A percentile compares a stretch with the other conserved stretches of the same genome.
phyloP scores from a whole-genome alignment of 441 rosid genomes.

The Populus trichocarpa region DNA sequence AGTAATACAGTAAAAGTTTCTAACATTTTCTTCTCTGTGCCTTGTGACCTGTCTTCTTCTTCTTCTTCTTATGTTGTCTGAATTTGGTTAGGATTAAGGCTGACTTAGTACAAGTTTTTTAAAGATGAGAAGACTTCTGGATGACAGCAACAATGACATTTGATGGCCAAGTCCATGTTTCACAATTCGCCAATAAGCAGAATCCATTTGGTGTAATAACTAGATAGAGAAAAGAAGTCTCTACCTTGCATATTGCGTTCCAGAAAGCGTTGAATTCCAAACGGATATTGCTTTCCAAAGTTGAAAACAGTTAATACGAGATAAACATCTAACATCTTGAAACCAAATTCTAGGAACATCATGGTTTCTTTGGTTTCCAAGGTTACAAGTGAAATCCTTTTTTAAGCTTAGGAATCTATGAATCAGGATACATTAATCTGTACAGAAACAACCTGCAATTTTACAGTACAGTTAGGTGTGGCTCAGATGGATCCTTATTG shows the following conservation, averaged over 20 bases:
- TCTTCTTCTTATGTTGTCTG: not conserved
- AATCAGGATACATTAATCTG: constrained; percentile 37
- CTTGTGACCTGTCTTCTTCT: too few relatives aligned
- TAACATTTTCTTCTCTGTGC: not conserved
- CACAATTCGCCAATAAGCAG: not conserved
- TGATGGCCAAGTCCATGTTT: not conserved
- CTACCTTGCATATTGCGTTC: not conserved
- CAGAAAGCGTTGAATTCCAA: not conserved
- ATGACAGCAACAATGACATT: too few relatives aligned
- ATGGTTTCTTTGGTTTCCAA: constrained; percentile 17
- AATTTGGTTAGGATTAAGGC: too few relatives aligned
- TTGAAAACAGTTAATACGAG: not conserved
- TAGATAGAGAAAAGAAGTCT: not conserved
- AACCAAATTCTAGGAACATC: constrained; percentile 18
- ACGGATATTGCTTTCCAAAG: not conserved
- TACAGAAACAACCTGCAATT: constrained; percentile 41
- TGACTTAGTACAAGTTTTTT: too few relatives aligned
- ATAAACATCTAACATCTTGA: constrained; percentile 15
- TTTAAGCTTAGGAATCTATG: constrained; percentile 26
- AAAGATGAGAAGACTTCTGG: too few relatives aligned
- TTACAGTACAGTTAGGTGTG: constrained; percentile 29
- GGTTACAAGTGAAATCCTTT: constrained; percentile 24
- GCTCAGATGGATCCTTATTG: constrained; percentile 27
- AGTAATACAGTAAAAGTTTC: not conserved
- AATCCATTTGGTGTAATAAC: not conserved